Conservation (phyloP, 2,329 filamentous ascomycete species). For the Hypoxylon sp. region DNA sequence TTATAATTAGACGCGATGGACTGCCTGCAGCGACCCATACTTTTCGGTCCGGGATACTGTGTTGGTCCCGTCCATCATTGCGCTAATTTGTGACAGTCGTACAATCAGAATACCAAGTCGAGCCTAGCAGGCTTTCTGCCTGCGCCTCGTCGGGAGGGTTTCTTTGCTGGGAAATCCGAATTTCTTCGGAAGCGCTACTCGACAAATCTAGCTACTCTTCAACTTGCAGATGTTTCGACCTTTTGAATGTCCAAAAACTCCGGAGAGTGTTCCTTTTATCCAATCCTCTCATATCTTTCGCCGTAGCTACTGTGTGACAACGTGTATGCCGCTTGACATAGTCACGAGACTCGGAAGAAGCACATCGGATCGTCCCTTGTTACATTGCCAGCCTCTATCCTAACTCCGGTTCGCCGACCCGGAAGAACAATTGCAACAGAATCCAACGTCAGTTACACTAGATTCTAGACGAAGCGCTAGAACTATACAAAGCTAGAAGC, state of each 20-base stretch:
- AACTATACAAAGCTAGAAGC: not conserved
- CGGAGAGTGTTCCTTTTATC: not conserved
- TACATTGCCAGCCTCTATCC: conserved; percentile 9
- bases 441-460: conserved; percentile 12
- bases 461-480: not conserved
- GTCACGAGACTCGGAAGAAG: conserved; percentile 21
- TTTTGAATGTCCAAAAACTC: conserved; percentile 3
- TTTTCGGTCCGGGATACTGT: conserved; percentile 40
- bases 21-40: conserved; percentile 33
- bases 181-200: not conserved
- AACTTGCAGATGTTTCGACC: conserved; percentile 18
- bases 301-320: not conserved
- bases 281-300: not conserved
- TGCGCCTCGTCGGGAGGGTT: conserved; percentile 23
- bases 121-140: conserved; percentile 16
- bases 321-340: not conserved
- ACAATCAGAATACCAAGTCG: conserved; percentile 22
- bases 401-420: conserved; percentile 13
- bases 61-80: conserved; percentile 36
- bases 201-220: conserved; percentile 1
- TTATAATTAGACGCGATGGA: conserved; percentile 43
- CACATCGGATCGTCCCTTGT: conserved; percentile 13
- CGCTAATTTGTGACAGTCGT: conserved; percentile 35
- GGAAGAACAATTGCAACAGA: conserved; percentile 10
- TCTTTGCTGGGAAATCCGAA: conserved; percentile 36